Percentiles rank a stretch among this genome's conserved stretches.
Evolutionary conservation across 2,329 filamentous ascomycete species (phyloP).

Genomic region (Claviceps quebecensis): DNA sequence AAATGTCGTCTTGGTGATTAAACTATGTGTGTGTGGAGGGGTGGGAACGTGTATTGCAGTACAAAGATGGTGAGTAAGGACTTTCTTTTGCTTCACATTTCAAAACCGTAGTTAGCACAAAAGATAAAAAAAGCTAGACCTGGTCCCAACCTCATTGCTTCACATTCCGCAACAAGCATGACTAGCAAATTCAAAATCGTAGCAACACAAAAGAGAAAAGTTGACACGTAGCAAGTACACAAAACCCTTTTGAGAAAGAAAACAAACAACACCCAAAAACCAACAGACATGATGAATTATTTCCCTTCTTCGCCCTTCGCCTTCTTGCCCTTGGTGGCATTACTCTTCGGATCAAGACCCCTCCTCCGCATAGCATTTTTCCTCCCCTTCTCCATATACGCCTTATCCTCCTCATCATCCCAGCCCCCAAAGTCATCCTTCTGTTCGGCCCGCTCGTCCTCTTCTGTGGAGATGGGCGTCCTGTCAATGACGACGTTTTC

Average conservation of each 20-base stretch:
- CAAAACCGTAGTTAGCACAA: too few relatives aligned
- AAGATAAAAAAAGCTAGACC: too few relatives aligned
- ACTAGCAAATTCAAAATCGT: too few relatives aligned
- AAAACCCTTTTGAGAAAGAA: not conserved
- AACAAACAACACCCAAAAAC: not conserved
- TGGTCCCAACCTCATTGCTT: too few relatives aligned
- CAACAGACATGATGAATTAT: not conserved
- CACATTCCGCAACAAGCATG: too few relatives aligned
- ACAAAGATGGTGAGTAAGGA: too few relatives aligned
- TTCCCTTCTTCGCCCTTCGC: not conserved
- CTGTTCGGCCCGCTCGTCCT: conserved; percentile 22
- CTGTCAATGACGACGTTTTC: conserved; percentile 44
- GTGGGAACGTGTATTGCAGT: too few relatives aligned
- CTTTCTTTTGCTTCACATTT: too few relatives aligned
- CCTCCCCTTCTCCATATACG: conserved; percentile 60
- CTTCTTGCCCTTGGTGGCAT: conserved; percentile 16
- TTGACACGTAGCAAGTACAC: too few relatives aligned
- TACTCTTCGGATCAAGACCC: conserved; percentile 56
- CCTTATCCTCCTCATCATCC: conserved; percentile 57
- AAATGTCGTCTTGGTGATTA: too few relatives aligned
- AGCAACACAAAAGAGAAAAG: too few relatives aligned
- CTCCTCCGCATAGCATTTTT: conserved; percentile 59
- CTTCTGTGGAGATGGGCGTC: conserved; percentile 45
- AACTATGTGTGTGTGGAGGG: too few relatives aligned
- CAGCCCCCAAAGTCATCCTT: conserved; percentile 56